These are phyloP conservation scores for Suhomyces wounanorum DNA, from an alignment of 1,139 yeast species.

Conservation along the genomic window DNA sequence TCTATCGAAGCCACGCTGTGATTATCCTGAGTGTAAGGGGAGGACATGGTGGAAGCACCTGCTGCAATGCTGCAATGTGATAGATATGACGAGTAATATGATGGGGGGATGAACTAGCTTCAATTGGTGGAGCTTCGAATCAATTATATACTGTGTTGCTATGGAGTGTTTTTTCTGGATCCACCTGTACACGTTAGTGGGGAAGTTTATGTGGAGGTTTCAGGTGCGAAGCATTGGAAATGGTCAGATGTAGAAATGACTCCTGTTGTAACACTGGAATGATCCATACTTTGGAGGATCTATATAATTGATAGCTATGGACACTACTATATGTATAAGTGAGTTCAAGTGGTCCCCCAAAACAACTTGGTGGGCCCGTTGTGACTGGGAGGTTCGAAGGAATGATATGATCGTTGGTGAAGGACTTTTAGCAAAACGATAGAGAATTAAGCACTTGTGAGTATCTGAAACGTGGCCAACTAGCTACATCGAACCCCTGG, in stretches of 20 bases:
- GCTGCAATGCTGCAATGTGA: background rate
- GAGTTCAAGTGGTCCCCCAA: too few species aligned
- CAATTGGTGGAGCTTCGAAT: background rate
- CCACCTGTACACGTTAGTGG: background rate
- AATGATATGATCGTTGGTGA: too few species aligned
- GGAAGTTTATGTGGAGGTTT: background rate
- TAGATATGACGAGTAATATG: background rate
- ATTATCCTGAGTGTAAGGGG: slow-evolving; percentile 1
- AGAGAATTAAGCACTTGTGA: too few species aligned
- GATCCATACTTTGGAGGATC: too few species aligned
- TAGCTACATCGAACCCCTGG: too few species aligned
- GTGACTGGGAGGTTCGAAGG: too few species aligned
- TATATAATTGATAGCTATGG: too few species aligned
- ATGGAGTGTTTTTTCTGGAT: background rate
- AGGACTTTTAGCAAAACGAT: too few species aligned
- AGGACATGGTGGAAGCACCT: slow-evolving; percentile 1
- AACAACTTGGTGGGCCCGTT: too few species aligned
- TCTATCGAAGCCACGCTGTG: slow-evolving; percentile 6
- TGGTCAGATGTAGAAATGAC: background rate
- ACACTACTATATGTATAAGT: too few species aligned
- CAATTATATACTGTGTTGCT: background rate
- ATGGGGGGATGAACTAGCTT: background rate
- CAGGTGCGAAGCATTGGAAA: background rate
- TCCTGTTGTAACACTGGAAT: too few species aligned
- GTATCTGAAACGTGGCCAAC: too few species aligned